Evolutionary conservation across 169 alveolate genomes (phyloP).

Genomic region (Cryptosporidium ubiquitum): DNA sequence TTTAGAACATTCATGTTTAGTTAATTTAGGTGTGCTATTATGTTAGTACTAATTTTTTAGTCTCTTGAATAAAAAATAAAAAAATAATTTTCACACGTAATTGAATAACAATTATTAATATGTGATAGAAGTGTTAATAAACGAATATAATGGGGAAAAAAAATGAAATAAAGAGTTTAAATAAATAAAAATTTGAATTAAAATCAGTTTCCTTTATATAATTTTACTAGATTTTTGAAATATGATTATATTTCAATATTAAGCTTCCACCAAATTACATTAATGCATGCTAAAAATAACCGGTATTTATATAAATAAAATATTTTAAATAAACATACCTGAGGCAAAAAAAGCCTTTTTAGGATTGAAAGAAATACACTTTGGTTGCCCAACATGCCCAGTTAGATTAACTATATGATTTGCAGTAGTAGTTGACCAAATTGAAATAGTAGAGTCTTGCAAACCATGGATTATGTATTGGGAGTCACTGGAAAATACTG

Average conservation of each 20-base stretch:
- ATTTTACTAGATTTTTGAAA: not conserved
- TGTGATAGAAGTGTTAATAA: no score
- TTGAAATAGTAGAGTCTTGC: conserved; percentile 11
- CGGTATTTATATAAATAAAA: not conserved
- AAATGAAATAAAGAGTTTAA: no score
- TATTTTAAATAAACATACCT: conserved; percentile 35
- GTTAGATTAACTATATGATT: conserved; percentile 6
- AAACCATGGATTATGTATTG: conserved; percentile 52
- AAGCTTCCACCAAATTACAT: conserved; percentile 68
- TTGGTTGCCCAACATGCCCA: conserved; percentile 69
- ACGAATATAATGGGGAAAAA: not conserved
- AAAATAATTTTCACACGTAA: not conserved
- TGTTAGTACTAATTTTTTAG: no score
- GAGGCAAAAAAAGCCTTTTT: conserved; percentile 69
- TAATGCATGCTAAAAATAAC: conserved; percentile 39
- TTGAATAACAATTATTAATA: no score
- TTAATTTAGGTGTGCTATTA: not conserved
- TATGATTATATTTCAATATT: conserved; percentile 2
- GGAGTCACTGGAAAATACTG: conserved; percentile 70
- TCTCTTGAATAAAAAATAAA: not conserved
- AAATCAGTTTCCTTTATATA: not conserved
- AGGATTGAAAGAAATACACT: conserved; percentile 51
- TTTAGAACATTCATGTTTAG: no score
- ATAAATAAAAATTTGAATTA: not conserved
- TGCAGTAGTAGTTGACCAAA: conserved; percentile 59